Percentiles rank a stretch among this genome's conserved stretches.
Evolutionary conservation across 164 flowering plant genomes (phyloP).

Genomic region (Brasenia schreberi): DNA sequence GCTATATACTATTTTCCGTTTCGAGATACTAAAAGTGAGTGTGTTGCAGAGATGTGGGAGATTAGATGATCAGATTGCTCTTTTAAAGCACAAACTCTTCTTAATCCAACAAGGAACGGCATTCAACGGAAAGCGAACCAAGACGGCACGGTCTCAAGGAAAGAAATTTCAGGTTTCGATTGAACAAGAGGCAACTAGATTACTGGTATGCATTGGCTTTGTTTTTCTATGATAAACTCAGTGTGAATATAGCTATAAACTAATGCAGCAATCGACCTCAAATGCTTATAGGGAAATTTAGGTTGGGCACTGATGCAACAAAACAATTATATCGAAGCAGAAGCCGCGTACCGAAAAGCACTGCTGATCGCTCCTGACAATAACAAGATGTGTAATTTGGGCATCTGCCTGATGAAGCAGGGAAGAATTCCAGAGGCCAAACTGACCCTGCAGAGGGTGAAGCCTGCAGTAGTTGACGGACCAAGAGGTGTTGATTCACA

Average conservation of each 20-base stretch:
- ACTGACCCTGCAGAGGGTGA: constrained; percentile 64
- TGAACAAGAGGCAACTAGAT: constrained; percentile 92
- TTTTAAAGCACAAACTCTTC: constrained; percentile 70
- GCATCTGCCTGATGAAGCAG: constrained; percentile 96
- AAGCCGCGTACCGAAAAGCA: constrained; percentile 78
- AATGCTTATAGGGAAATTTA: constrained; percentile 66
- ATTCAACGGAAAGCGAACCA: constrained; percentile 96
- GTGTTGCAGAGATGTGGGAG: constrained; percentile 84
- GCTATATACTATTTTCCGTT: neutral
- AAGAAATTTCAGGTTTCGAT: constrained; percentile 95
- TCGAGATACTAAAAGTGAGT: neutral
- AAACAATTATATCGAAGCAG: constrained; percentile 79
- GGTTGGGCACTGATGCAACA: constrained; percentile 99
- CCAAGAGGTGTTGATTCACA: constrained; percentile 93
- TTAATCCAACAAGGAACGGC: constrained; percentile 93
- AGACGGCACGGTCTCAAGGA: constrained; percentile 95
- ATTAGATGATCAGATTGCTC: constrained; percentile 78
- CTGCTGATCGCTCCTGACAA: constrained; percentile 70
- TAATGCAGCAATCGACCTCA: neutral
- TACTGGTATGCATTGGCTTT: constrained; percentile 42
- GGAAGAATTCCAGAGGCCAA: constrained; percentile 79
- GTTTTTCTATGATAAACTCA: neutral
- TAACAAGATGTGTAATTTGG: constrained; percentile 98
- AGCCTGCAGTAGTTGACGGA: constrained; percentile 68
- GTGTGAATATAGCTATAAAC: neutral